Evolutionary conservation across 352 stramenopile species (phyloP).

Genomic region (Pythium apleroticum): DNA sequence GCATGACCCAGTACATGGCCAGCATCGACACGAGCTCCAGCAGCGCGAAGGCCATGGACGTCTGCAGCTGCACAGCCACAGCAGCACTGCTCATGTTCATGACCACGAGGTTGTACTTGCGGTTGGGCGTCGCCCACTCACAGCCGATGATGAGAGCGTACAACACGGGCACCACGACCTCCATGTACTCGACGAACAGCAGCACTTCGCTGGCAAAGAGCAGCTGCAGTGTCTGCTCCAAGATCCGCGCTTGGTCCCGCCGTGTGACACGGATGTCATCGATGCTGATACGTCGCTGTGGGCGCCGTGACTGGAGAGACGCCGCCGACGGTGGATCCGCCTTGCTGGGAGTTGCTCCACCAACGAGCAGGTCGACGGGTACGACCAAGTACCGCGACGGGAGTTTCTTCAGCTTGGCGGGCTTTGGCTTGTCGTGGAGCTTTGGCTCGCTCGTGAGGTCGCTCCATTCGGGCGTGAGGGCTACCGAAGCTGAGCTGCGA

Average conservation of each 20-base stretch:
- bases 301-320: no score
- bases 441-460: no score
- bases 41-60: conserved; percentile 26
- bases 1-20: conserved; percentile 26
- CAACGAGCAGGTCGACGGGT: no score
- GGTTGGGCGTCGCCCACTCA: conserved; percentile 7
- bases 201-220: conserved; percentile 18
- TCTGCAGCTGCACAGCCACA: not conserved
- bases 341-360: no score
- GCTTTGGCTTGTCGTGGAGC: no score
- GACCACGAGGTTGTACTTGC: conserved; percentile 12
- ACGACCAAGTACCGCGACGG: no score
- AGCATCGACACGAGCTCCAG: conserved; percentile 36
- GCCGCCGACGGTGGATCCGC: no score
- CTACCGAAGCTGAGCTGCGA: no score
- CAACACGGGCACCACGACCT: conserved; percentile 14
- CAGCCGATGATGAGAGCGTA: not conserved
- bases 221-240: conserved; percentile 27
- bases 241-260: conserved; percentile 13
- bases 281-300: not conserved
- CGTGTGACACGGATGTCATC: not conserved
- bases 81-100: not conserved
- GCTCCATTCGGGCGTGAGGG: no score
- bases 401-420: no score
- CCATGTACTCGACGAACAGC: conserved; percentile 28